Evolutionary conservation across 2,329 filamentous ascomycete species (phyloP).

Genomic region (Apiospora koreana): DNA sequence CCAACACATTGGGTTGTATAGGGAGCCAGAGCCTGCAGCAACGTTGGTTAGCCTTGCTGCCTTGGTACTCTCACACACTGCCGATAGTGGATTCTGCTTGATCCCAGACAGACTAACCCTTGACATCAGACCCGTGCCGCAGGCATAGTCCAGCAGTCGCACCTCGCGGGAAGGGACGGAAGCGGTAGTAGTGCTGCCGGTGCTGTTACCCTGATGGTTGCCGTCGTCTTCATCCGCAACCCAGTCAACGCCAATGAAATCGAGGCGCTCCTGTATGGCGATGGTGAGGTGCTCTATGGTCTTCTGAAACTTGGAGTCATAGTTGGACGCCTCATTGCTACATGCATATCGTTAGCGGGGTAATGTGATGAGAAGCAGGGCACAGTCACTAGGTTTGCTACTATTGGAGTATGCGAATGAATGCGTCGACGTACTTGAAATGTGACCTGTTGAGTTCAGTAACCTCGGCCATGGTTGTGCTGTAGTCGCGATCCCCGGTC

Average conservation of each 20-base stretch:
- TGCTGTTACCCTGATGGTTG: slow-evolving; percentile 17
- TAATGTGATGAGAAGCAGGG: background rate
- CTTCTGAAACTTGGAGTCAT: slow-evolving; percentile 48
- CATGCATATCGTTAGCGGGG: background rate
- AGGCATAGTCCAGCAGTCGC: slow-evolving; percentile 73
- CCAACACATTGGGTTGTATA: slow-evolving; percentile 65
- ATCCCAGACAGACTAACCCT: slow-evolving; percentile 45
- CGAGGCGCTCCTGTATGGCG: slow-evolving; percentile 52
- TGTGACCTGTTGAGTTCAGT: slow-evolving; percentile 15
- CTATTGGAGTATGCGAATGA: background rate
- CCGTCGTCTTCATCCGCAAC: slow-evolving; percentile 39
- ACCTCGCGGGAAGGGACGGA: slow-evolving; percentile 34
- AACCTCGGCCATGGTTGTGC: slow-evolving; percentile 1
- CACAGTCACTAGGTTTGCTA: background rate
- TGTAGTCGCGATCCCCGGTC: background rate
- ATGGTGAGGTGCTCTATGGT: slow-evolving; percentile 54
- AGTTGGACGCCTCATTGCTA: slow-evolving; percentile 19
- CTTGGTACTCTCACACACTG: background rate
- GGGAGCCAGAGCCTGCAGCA: slow-evolving; percentile 55
- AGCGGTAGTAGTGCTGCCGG: background rate
- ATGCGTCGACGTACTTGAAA: slow-evolving; percentile 15
- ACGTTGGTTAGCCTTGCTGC: background rate
- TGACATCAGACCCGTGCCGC: slow-evolving; percentile 69
- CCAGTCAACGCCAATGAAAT: slow-evolving; percentile 65
- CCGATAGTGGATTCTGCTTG: background rate